Evolutionary conservation across 257 asterid species (phyloP), one percentile per base, ranked within the genome.

Genomic region (Parsonsia alboflavescens): DNA sequence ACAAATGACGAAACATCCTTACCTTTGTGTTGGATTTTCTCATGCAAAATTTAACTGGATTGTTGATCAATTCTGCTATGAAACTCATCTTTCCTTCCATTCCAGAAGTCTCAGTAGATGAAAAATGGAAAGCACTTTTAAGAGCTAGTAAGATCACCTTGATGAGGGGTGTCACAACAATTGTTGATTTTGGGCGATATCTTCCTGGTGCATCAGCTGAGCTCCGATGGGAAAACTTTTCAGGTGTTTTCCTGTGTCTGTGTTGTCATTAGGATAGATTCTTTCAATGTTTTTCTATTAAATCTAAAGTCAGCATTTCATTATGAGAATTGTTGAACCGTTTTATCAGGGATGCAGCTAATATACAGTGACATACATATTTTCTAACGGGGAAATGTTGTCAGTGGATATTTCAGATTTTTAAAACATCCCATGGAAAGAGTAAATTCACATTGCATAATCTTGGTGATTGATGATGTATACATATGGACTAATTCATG

Each of bases 61-160:
- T 92, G 83, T 77, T 94, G 88, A 82, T 92, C 78, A 97, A 94
- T 85, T 90, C 97, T 79, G 97, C 97, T 24, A 94, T 94, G 99
- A 88, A 88, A 84, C 96, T 86, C 75, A 84, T 94, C 71, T 73
- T 85, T 41, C 63, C 90, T 73, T 80, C 80, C 87, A 83, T 92
- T 50, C 97, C 97, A 11, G 91, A 92, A 75, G 86, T 84, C 77
- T 82, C 96, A 33, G 79, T 86, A 61, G 89, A 89, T 66, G 96
- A 89, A 80, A 88, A 91, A 82, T 88, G 97, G 89, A 92, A 89
- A 81, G 97, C 99, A 66, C 85, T 94, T 74, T 67, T 75, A 45
- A 81, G 95, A 86, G 99, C 97, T 72, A 88, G 96, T 80, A 82
- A 85, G 45, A 84, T 82, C 79, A 92, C 99, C 76, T 80, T 92